phyloP scores from a whole-genome alignment of 2,329 filamentous ascomycete genomes.

The Huntiella decipiens region DNA sequence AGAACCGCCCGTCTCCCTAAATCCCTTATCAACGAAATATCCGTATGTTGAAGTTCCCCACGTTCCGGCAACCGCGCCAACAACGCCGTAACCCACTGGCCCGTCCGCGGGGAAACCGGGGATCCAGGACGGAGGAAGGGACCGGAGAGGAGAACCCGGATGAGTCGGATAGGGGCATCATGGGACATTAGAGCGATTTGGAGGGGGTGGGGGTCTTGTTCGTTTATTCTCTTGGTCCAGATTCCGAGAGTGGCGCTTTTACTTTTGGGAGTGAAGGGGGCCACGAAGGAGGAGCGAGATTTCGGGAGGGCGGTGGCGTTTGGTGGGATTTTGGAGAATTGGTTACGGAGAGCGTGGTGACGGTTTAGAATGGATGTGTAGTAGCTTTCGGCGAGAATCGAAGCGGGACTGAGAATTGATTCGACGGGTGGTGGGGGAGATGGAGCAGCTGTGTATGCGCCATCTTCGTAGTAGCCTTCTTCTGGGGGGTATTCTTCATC shows the following conservation, averaged over 20 bases:
- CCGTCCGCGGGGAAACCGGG: slow-evolving; percentile 44
- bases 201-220: slow-evolving; percentile 35
- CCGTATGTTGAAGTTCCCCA: slow-evolving; percentile 55
- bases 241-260: slow-evolving; percentile 28
- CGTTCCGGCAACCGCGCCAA: slow-evolving; percentile 55
- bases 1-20: slow-evolving; percentile 58
- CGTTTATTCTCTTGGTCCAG: slow-evolving; percentile 34
- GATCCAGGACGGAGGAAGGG: slow-evolving; percentile 42
- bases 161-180: slow-evolving; percentile 42
- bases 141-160: slow-evolving; percentile 46
- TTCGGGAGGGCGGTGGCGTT: slow-evolving; percentile 30
- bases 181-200: slow-evolving; percentile 48
- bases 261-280: slow-evolving; percentile 31
- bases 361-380: slow-evolving; percentile 44
- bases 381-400: slow-evolving; percentile 43
- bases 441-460: slow-evolving; percentile 52
- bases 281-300: slow-evolving; percentile 35
- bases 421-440: slow-evolving; percentile 17
- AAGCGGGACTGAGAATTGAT: slow-evolving; percentile 18
- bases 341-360: slow-evolving; percentile 44
- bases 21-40: slow-evolving; percentile 59
- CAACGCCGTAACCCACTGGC: slow-evolving; percentile 72
- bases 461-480: slow-evolving; percentile 54
- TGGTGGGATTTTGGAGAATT: slow-evolving; percentile 38
- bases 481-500: slow-evolving; percentile 29